These are phyloP conservation scores for Fusarium brachygibbosum DNA, from an alignment of 2,329 filamentous ascomycete genomes.

Conservation along the genomic window DNA sequence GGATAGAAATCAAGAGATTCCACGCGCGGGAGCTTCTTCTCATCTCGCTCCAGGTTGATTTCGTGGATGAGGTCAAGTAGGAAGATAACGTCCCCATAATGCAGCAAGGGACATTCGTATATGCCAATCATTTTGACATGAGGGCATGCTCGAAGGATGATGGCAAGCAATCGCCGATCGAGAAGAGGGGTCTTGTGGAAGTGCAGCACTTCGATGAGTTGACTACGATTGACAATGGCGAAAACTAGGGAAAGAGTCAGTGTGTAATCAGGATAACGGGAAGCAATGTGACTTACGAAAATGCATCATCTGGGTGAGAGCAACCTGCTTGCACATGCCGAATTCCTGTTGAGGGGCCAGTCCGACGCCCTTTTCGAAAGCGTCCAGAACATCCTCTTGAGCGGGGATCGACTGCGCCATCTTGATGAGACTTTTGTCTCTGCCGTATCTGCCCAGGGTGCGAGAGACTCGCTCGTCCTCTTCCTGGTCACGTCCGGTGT, in stretches of 20 bases:
- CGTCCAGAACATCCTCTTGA: neutral
- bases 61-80: slow-evolving; percentile 56
- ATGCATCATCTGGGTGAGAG: slow-evolving; percentile 13
- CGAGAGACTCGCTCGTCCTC: neutral
- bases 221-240: slow-evolving; percentile 35
- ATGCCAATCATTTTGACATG: slow-evolving; percentile 53
- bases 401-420: slow-evolving; percentile 25
- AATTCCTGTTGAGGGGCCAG: slow-evolving; percentile 2
- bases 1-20: slow-evolving; percentile 54
- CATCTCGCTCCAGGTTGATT: slow-evolving; percentile 49
- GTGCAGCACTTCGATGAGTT: slow-evolving; percentile 47
- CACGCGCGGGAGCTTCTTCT: slow-evolving; percentile 32
- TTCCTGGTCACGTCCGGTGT: neutral
- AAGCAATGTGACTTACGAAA: slow-evolving; percentile 43
- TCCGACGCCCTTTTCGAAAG: slow-evolving; percentile 5
- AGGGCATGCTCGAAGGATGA: slow-evolving; percentile 53
- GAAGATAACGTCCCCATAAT: slow-evolving; percentile 54
- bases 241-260: slow-evolving; percentile 46
- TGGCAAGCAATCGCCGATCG: slow-evolving; percentile 53
- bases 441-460: neutral
- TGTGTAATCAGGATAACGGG: neutral
- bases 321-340: slow-evolving; percentile 29
- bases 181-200: slow-evolving; percentile 51
- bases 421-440: slow-evolving; percentile 6
- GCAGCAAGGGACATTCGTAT: slow-evolving; percentile 55